Evolutionary conservation across 306 rosid genomes (phyloP), one percentile per base, ranked within the genome.

Genomic region (Ormosia emarginata): DNA sequence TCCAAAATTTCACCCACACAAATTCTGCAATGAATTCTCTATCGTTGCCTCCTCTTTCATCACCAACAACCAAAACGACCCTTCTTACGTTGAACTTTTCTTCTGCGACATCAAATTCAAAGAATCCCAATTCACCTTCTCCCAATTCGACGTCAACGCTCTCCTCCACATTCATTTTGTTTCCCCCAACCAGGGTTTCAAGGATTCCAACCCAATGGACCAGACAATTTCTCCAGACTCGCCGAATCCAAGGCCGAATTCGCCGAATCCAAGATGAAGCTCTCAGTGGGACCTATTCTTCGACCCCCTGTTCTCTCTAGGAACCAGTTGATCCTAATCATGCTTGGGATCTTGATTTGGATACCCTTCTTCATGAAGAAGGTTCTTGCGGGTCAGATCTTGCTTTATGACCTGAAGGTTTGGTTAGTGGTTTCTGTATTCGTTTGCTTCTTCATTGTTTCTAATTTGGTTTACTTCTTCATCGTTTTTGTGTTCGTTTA

Each of bases 171-270:
- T 95, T 18, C 91, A 94, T n/a, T 80, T 95, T 0, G 67, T 95
- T 1, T 93, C 86, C 30, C 96, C 99, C 59, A 59, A 62, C 8
- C 91, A 88, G 2, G 41, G 67, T 37, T 84, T 84, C n/a, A 92
- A 93, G 71, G 88, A 92, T 6, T 93, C 98, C 14, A 86, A 81
- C 49, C 90, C 85, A 34, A 95, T 93, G 99, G 98, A 93, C 81
- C 96, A 90, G 89, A 89, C 0, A 98, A 93, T 74, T 93, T 87
- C 87, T 72, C 97, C 6, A 66, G 97, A 6, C 83, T 95, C 53
- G 98, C 99, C 0, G 98, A 93, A 30, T 93, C 99, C 8, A 92
- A 92, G 98, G 89, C 98, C 4, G 94, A 88, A 4, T 95, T 93
- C 74, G 81, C 93, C 13, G 92, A 93, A 33, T n/a, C 92, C 3